Evolutionary conservation across 2,329 filamentous ascomycete genomes (phyloP).

Genomic region (Albifimbria verrucaria): DNA sequence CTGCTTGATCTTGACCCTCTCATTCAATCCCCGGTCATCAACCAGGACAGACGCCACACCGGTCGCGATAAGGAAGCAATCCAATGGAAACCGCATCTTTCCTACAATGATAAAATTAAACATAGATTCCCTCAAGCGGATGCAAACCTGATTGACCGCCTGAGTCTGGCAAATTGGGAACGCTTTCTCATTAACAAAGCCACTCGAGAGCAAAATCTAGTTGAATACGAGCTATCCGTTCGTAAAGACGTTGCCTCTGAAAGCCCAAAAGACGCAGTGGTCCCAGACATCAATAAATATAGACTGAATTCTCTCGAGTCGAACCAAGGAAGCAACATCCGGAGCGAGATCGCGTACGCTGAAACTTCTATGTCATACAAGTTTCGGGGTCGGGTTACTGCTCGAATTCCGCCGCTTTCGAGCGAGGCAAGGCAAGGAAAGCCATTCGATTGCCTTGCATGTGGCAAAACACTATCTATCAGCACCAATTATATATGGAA

Average conservation of each 20-base stretch:
- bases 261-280: background rate
- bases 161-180: background rate
- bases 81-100: background rate
- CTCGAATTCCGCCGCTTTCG: background rate
- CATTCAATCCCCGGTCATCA: background rate
- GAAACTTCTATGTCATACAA: background rate
- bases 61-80: background rate
- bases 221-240: background rate
- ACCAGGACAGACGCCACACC: background rate
- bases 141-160: background rate
- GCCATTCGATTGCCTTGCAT: background rate
- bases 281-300: background rate
- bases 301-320: no score
- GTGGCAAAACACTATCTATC: background rate
- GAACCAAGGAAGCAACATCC: background rate
- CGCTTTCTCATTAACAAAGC: background rate
- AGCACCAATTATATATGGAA: background rate
- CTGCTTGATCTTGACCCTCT: background rate
- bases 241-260: background rate
- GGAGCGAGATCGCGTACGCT: background rate
- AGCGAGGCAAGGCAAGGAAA: background rate
- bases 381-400: background rate
- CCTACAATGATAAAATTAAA: background rate
- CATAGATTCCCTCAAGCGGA: background rate
- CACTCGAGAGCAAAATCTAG: background rate